A percentile compares a stretch with the other conserved stretches of the same genome.
These are phyloP conservation scores for Pichia nanzhaoensis DNA, from an alignment of 805 yeast species.

Conservation along the genomic window DNA sequence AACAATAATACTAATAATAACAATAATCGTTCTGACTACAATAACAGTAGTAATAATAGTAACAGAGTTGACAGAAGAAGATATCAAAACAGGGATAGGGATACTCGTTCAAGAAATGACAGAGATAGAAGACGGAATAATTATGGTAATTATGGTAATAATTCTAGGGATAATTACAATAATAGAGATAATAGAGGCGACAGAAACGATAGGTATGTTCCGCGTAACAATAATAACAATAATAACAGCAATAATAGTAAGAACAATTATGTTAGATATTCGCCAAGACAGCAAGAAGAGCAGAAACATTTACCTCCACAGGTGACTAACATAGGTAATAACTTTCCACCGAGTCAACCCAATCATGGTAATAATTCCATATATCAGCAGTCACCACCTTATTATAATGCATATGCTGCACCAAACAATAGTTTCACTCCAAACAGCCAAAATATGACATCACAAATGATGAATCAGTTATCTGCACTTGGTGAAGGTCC, in stretches of 20 bases:
- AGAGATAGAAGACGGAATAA: conserved; percentile 9
- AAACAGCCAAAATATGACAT: too few relatives aligned
- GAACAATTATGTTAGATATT: conserved; percentile 5
- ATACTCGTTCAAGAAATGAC: neutral
- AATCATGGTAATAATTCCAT: neutral
- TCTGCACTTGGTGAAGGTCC: conserved; percentile 29
- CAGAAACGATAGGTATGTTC: conserved; percentile 1
- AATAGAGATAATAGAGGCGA: conserved; percentile 4
- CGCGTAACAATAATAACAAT: conserved; percentile 5
- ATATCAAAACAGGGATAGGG: neutral
- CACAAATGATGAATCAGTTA: conserved; percentile 16
- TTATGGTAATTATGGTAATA: conserved; percentile 6
- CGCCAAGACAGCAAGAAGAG: conserved; percentile 11
- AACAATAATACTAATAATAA: neutral
- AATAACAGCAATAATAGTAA: conserved; percentile 2
- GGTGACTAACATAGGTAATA: conserved; percentile 4
- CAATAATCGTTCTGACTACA: neutral
- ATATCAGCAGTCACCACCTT: conserved; percentile 6
- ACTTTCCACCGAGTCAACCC: conserved; percentile 11
- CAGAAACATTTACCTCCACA: conserved; percentile 11
- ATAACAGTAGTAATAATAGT: neutral
- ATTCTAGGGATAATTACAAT: conserved; percentile 6
- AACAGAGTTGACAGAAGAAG: conserved; percentile 8
- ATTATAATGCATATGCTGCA: neutral
- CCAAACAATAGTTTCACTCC: conserved; percentile 2